phyloP scores from a whole-genome alignment of 1,139 yeast species.

The Kazachstania sp. region DNA sequence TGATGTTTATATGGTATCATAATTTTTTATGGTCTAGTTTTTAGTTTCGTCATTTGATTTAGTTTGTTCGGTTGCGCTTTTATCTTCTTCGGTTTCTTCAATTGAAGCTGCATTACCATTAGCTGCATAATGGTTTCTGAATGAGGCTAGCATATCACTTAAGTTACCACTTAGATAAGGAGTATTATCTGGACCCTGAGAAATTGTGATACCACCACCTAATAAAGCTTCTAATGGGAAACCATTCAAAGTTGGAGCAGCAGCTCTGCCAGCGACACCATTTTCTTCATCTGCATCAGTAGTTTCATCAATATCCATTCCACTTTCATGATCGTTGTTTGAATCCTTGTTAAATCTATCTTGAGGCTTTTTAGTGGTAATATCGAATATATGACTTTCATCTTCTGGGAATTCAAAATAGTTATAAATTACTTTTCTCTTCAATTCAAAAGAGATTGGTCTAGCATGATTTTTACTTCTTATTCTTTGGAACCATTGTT shows the following conservation, averaged over 20 bases:
- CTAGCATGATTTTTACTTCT: conserved; percentile 45
- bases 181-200: conserved; percentile 8
- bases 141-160: conserved; percentile 15
- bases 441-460: conserved; percentile 40
- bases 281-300: conserved; percentile 20
- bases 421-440: conserved; percentile 34
- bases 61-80: neutral
- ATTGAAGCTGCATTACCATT: neutral
- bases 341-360: conserved; percentile 5
- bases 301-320: conserved; percentile 22
- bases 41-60: neutral
- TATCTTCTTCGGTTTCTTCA: neutral
- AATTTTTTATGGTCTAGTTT: neutral
- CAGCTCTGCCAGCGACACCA: conserved; percentile 12
- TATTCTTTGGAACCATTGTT: conserved; percentile 77
- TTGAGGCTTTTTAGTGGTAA: conserved; percentile 24
- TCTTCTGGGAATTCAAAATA: conserved; percentile 31
- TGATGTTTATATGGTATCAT: no score
- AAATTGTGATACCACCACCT: conserved; percentile 20
- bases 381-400: conserved; percentile 31
- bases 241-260: conserved; percentile 15
- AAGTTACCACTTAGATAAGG: conserved; percentile 10
- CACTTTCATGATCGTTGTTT: conserved; percentile 9
- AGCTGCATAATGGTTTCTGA: conserved; percentile 23
- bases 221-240: conserved; percentile 26